Percentiles rank a stretch among this genome's conserved stretches.
Evolutionary conservation across 306 rosid species (phyloP).

Genomic region (Bauhinia variegata): DNA sequence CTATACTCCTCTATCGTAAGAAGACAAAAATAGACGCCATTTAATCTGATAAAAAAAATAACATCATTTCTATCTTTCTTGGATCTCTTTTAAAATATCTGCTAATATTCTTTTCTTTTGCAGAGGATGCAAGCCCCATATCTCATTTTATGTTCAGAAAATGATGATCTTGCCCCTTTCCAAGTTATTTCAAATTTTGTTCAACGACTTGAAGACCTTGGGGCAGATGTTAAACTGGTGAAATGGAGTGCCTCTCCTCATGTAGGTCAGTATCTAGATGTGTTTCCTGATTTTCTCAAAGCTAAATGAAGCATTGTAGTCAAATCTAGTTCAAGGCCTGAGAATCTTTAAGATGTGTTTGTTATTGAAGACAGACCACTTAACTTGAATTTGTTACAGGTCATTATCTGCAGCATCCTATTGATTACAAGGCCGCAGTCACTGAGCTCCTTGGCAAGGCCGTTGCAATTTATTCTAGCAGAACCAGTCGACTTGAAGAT

Average conservation of each 20-base stretch:
- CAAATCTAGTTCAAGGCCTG: not conserved
- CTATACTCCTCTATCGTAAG: constrained; percentile 86
- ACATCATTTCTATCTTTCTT: constrained; percentile 9
- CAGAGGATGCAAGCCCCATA: constrained; percentile 91
- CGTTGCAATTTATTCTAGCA: constrained; percentile 49
- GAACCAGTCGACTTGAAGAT: constrained; percentile 48
- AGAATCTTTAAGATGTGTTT: constrained; percentile 3
- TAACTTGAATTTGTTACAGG: constrained; percentile 51
- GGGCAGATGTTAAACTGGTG: constrained; percentile 79
- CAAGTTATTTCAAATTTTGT: constrained; percentile 75
- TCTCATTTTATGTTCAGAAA: constrained; percentile 84
- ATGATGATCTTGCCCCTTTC: constrained; percentile 84
- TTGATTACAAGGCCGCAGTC: constrained; percentile 72
- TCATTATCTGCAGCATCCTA: constrained; percentile 68
- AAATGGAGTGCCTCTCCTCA: constrained; percentile 88
- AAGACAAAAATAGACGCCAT: not conserved
- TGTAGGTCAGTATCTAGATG: constrained; percentile 67
- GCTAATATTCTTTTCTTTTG: constrained; percentile 37
- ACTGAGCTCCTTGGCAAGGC: constrained; percentile 76
- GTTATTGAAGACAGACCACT: constrained; percentile 15
- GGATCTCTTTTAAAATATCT: constrained; percentile 18
- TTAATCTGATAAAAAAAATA: not conserved
- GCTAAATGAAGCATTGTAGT: not conserved
- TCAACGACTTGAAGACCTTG: constrained; percentile 67
- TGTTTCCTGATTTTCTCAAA: not conserved